phyloP scores from a whole-genome alignment of 164 flowering plant genomes.

The Tinospora cordifolia region DNA sequence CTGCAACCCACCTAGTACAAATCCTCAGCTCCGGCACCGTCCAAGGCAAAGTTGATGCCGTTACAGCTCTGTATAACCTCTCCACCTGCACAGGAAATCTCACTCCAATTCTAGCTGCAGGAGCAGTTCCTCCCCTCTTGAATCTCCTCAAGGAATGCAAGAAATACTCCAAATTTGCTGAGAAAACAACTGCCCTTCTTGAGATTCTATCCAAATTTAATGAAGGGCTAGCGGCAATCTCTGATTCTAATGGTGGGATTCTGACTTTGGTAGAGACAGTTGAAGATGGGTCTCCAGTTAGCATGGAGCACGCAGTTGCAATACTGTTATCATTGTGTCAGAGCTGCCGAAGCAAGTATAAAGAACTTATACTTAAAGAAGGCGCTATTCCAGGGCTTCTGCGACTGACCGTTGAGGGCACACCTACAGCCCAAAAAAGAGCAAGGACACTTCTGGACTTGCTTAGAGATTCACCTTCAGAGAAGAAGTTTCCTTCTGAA shows the following conservation, averaged over 20 bases:
- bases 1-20: conserved; percentile 54
- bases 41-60: conserved; percentile 74
- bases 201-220: conserved; percentile 47
- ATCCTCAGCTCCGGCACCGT: conserved; percentile 55
- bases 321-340: conserved; percentile 51
- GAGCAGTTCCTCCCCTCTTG: conserved; percentile 56
- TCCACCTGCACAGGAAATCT: conserved; percentile 39
- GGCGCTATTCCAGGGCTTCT: conserved; percentile 82
- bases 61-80: conserved; percentile 67
- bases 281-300: conserved; percentile 70
- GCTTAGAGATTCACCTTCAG: conserved; percentile 53
- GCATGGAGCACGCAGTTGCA: conserved; percentile 73
- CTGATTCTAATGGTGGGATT: conserved; percentile 46
- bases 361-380: conserved; percentile 68
- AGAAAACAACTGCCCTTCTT: conserved; percentile 64
- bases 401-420: conserved; percentile 65
- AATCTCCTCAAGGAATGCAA: conserved; percentile 68
- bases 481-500: conserved; percentile 32
- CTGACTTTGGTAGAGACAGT: conserved; percentile 62
- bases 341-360: conserved; percentile 51
- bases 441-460: conserved; percentile 59
- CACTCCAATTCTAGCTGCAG: conserved; percentile 34
- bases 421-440: conserved; percentile 48
- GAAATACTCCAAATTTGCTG: conserved; percentile 76
- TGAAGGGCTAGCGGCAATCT: conserved; percentile 52